Base-by-base conservation (phyloP, 192 early-diverging fungal genomes). In the Rhizoclosmatium globosum region DNA sequence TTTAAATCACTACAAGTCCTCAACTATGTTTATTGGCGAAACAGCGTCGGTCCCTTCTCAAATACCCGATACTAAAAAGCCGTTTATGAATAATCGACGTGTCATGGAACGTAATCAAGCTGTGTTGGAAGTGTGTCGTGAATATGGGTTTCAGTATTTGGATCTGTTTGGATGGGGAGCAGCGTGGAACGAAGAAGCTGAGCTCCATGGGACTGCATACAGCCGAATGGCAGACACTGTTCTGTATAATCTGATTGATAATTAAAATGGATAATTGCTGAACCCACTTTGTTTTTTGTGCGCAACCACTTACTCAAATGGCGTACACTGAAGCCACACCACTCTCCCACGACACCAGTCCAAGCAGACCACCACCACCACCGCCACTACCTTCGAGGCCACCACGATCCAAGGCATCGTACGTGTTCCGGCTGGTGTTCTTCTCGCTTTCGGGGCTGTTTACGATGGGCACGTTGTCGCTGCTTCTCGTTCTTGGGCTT, bases 401-500 rank as follows among this genome's bases (percentile, higher is more conserved):
- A 31, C 31, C 31, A 31, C 50, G 50, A 53, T 31, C 21, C 6
- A 6, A 7, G 15, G 38, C 21, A 7, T 19, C 60, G 11, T 62
- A 31, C 38, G 60, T 19, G 7, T 39, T 62, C 21, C 60, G 60
- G 4, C 19, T 62, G 4, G 6, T 21, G 60, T 62, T 62, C 60
- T 62, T 62, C 23, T 21, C 21, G 6, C 60, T 62, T 21, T 9
- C 21, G 4, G 60, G 60, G 6, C 23, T 62, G 21, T 62, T 62
- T 21, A 62, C 60, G 21, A 21, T 7, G 11, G 60, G 15, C 21
- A 62, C 60, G 6, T 21, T 62, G 11, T 19, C 11, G 7, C 60
- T 71, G 3, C 47, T 57, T 13, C 72, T 74, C 7, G 60, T 64
- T 19, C 61, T 74, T 56, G 39, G n/a, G 11, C 56, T 62, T 4